Base-by-base conservation (phyloP, 208 protist species). In the Wallacemonas rigidus region DNA sequence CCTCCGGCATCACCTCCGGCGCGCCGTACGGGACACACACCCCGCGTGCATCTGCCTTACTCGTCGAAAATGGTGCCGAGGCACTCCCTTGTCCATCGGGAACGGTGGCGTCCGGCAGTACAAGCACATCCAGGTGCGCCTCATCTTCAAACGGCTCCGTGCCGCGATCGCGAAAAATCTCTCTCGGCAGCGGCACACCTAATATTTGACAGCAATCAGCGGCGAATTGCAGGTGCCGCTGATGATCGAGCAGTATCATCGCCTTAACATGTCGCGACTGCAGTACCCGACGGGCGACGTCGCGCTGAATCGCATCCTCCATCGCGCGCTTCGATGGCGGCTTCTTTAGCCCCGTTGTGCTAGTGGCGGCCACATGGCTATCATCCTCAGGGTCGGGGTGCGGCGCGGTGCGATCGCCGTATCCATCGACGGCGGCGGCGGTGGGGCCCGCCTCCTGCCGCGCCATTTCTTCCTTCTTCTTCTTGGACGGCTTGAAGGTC, bases 141-240 rank as follows among this genome's bases (percentile, higher is more conserved):
- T 60, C 50, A 51, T 79, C 51, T 7, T 65, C 69, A 45, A 15
- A 54, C 48, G 53, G 48, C 67, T 84, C 76, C 38, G 51, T 63
- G 1, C 69, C 47, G 12, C 67, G 67, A 15, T 48, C 51, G 12
- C 57, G 38, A 11, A 93, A 80, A 43, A 95, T 87, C 72, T 93
- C 88, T 4, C 76, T 73, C 0, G 91, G 91, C n/a, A 95, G 69
- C 0, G 4, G 40, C 11, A 95, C 64, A 38, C 77, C 76, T 15
- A 92, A 72, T 50, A 83, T 83, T 63, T 90, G 60, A 63, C 85
- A 92, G 57, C 87, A 92, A 71, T 93, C 91, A 0, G 88, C 86
- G 44, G 92, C 87, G 54, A 95, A 95, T 69, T 95, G 91, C 14
- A 95, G 73, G 71, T 95, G 91, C 17, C 82, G 76, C 67, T 91